phyloP scores from a whole-genome alignment of 768 basidiomycete species.

The Cubamyces sp. region DNA sequence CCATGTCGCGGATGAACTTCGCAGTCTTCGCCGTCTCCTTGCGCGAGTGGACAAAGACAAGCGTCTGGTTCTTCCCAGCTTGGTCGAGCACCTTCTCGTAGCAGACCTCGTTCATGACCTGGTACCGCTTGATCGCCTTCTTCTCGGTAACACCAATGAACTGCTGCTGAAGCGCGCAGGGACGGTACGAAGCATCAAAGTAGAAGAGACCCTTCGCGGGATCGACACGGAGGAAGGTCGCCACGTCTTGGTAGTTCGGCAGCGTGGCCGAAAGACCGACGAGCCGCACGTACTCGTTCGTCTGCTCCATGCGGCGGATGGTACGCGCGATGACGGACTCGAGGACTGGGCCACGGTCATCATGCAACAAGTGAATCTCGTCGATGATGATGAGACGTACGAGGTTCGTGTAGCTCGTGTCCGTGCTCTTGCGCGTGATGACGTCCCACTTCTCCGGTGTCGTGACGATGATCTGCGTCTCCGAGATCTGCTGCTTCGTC shows the following conservation, averaged over 20 bases:
- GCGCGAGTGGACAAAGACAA: slow-evolving; percentile 97
- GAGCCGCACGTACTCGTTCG: slow-evolving; percentile 87
- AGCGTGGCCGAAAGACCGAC: slow-evolving; percentile 96
- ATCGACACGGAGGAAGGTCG: slow-evolving; percentile 95
- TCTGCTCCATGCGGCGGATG: slow-evolving; percentile 93
- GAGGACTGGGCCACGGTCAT: slow-evolving; percentile 96
- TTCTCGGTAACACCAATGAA: slow-evolving; percentile 99
- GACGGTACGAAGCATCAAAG: slow-evolving; percentile 93
- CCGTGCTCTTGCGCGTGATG: slow-evolving; percentile 96
- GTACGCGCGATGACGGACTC: slow-evolving; percentile 91
- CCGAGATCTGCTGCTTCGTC: slow-evolving; percentile 96
- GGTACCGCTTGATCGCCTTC: slow-evolving; percentile 98
- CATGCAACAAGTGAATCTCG: slow-evolving; percentile 96
- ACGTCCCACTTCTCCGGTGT: slow-evolving; percentile 99
- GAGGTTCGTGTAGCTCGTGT: slow-evolving; percentile 95
- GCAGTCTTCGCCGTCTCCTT: slow-evolving; percentile 99
- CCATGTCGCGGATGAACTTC: slow-evolving; percentile 90
- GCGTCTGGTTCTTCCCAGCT: slow-evolving; percentile 84
- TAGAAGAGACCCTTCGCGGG: slow-evolving; percentile 92
- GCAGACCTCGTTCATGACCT: slow-evolving; percentile 98
- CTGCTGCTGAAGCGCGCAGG: slow-evolving; percentile 94
- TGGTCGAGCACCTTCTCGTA: slow-evolving; percentile 99
- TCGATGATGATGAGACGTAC: slow-evolving; percentile 97
- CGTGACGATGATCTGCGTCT: slow-evolving; percentile 97
- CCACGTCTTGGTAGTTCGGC: slow-evolving; percentile 98